Base-by-base conservation (phyloP, 352 stramenopile species). In the Thalassiosira exigua region DNA sequence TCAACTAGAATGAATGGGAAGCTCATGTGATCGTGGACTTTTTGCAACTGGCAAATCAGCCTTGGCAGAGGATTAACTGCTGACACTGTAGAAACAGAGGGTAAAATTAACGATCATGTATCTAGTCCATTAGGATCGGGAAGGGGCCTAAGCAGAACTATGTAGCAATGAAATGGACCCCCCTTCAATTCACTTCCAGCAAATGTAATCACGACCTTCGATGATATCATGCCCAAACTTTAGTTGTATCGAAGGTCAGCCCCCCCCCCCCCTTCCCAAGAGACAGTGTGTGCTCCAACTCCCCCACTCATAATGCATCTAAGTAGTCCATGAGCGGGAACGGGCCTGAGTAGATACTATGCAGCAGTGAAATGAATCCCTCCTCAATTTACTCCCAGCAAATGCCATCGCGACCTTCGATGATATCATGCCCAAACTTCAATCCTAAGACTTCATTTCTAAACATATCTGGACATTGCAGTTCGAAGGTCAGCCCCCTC, bases 1-100 rank as follows among this genome's bases (percentile, higher is more conserved):
- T n/a, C n/a, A n/a, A n/a, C n/a, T 48, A 48, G 39, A 48, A n/a
- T 48, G 39, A 48, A 11, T n/a, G n/a, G n/a, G n/a, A 48, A 48
- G 11, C 11, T 48, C 11, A n/a, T 48, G 11, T n/a, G 39, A n/a
- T n/a, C 11, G n/a, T 48, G 39, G n/a, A 48, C 39, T 11, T 17
- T 48, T 48, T 48, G 11, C 39, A 11, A 11, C 39, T 48, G 11
- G 11, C 11, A 11, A 11, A 11, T n/a, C 11, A 48, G n/a, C 39
- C 11, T 48, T n/a, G n/a, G 39, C n/a, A 48, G 39, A 11, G 39
- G n/a, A 11, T 48, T 11, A n/a, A 11, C 39, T 48, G 39, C 39
- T n/a, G n/a, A n/a, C n/a, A n/a, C n/a, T n/a, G n/a, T n/a, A n/a
- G n/a, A n/a, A n/a, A n/a, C n/a, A n/a, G n/a, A n/a, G n/a, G n/a